A percentile compares a stretch with the other conserved stretches of the same genome.
Evolutionary conservation across 768 basidiomycete genomes (phyloP).

Genomic region (Brasilioporus rufonigricans): DNA sequence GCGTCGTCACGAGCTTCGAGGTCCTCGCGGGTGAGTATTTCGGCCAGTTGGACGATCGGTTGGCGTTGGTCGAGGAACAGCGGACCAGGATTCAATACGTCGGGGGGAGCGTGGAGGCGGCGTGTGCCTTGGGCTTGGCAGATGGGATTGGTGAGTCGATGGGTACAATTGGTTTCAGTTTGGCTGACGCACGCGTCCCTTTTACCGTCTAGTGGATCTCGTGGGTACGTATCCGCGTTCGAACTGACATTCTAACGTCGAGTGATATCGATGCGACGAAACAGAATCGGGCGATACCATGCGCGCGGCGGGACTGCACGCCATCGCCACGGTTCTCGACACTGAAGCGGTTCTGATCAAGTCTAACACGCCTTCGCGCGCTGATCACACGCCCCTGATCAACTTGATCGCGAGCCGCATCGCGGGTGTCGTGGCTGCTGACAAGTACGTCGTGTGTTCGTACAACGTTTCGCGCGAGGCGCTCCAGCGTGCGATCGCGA

Average conservation of each 20-base stretch:
- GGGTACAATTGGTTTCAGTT: too few species aligned
- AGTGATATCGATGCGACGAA: background rate
- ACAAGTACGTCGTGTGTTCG: slow-evolving; percentile 84
- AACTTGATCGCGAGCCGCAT: slow-evolving; percentile 82
- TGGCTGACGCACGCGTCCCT: background rate
- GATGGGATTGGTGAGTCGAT: slow-evolving; percentile 84
- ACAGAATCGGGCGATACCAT: slow-evolving; percentile 98
- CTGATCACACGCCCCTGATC: slow-evolving; percentile 64
- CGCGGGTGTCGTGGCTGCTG: slow-evolving; percentile 86
- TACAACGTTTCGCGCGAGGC: slow-evolving; percentile 81
- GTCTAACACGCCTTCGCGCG: slow-evolving; percentile 61
- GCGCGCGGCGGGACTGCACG: slow-evolving; percentile 94
- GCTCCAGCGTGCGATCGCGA: slow-evolving; percentile 55
- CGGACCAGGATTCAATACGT: slow-evolving; percentile 91
- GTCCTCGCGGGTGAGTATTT: slow-evolving; percentile 84
- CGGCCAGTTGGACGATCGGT: slow-evolving; percentile 52
- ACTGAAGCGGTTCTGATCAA: slow-evolving; percentile 94
- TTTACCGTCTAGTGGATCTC: slow-evolving; percentile 69
- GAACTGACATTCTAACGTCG: background rate
- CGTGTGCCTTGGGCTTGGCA: slow-evolving; percentile 92
- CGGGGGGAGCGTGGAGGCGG: slow-evolving; percentile 97
- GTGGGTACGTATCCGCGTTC: slow-evolving; percentile 59
- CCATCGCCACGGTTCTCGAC: slow-evolving; percentile 85
- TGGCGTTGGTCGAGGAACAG: slow-evolving; percentile 50
- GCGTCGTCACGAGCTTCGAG: slow-evolving; percentile 94